A percentile compares a stretch with the other conserved stretches of the same genome.
Evolutionary conservation across 805 yeast genomes (phyloP).

Genomic region (Teunomyces funiuensis): DNA sequence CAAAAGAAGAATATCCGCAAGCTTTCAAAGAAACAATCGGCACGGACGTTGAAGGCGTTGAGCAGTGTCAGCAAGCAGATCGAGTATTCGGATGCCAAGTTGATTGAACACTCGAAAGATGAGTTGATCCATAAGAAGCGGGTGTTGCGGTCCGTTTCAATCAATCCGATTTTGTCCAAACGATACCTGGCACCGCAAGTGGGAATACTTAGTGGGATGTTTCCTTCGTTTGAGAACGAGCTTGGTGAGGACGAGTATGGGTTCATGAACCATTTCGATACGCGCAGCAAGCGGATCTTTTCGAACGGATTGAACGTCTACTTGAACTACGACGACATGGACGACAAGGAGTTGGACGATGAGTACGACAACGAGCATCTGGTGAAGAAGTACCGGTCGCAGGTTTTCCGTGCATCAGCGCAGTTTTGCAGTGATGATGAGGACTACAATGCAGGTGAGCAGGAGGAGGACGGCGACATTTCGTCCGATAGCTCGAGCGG

Average conservation of each 20-base stretch:
- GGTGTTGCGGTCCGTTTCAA: constrained; percentile 39
- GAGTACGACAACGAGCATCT: constrained; percentile 15
- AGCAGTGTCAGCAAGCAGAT: constrained; percentile 17
- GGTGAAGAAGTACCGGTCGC: constrained; percentile 38
- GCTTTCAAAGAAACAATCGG: constrained; percentile 37
- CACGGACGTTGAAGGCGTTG: constrained; percentile 18
- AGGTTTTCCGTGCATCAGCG: constrained; percentile 21
- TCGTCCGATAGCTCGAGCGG: constrained; percentile 6
- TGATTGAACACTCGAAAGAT: constrained; percentile 49
- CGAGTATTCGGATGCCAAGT: constrained; percentile 55
- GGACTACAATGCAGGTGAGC: constrained; percentile 14
- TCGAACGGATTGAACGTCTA: constrained; percentile 27
- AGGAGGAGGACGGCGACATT: constrained; percentile 12
- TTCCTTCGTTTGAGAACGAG: constrained; percentile 1
- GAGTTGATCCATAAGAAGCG: constrained; percentile 44
- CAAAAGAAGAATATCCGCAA: constrained; percentile 43
- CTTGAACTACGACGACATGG: constrained; percentile 21
- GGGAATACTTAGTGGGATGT: background rate
- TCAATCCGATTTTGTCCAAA: constrained; percentile 22
- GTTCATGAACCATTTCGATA: constrained; percentile 26
- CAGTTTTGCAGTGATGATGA: constrained; percentile 11
- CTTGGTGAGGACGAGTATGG: constrained; percentile 32
- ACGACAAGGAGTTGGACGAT: constrained; percentile 14
- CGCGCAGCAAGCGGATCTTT: constrained; percentile 24
- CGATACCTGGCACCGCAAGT: constrained; percentile 8